A percentile compares a stretch with the other conserved stretches of the same genome.
These are phyloP conservation scores for Massariosphaeria phaeospora DNA, from an alignment of 495 filamentous ascomycete genomes.

Conservation along the genomic window DNA sequence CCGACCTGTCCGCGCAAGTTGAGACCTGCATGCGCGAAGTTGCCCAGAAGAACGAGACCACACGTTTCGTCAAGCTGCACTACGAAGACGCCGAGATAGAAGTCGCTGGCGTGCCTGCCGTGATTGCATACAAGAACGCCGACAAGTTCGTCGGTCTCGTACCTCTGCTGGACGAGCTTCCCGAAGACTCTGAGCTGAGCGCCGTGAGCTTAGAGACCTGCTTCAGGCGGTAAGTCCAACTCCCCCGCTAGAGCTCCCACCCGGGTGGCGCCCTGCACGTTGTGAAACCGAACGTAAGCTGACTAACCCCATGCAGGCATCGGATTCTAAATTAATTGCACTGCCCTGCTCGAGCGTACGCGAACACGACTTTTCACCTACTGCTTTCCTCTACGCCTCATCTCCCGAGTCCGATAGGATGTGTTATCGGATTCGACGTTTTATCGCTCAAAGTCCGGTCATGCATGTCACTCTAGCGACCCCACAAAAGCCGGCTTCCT, in stretches of 20 bases:
- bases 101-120: slow-evolving; percentile 77
- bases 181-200: slow-evolving; percentile 57
- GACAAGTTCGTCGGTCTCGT: slow-evolving; percentile 89
- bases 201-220: slow-evolving; percentile 56
- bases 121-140: slow-evolving; percentile 82
- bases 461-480: not conserved
- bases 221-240: slow-evolving; percentile 50
- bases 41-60: slow-evolving; percentile 60
- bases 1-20: slow-evolving; percentile 64
- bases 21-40: slow-evolving; percentile 71
- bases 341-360: not conserved
- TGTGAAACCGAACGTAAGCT: slow-evolving; percentile 17
- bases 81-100: slow-evolving; percentile 94
- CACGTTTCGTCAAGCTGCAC: slow-evolving; percentile 87
- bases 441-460: not conserved
- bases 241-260: not conserved
- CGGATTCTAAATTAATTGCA: not conserved
- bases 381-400: not conserved
- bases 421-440: not conserved
- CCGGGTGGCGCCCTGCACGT: not conserved
- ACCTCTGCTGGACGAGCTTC: slow-evolving; percentile 80
- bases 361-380: not conserved
- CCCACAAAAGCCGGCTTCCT: not conserved
- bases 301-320: slow-evolving; percentile 6
- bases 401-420: too few relatives aligned